Evolutionary conservation across 306 rosid species (phyloP), one percentile per base, ranked within the genome.

Genomic region (Vachellia pachyceras): DNA sequence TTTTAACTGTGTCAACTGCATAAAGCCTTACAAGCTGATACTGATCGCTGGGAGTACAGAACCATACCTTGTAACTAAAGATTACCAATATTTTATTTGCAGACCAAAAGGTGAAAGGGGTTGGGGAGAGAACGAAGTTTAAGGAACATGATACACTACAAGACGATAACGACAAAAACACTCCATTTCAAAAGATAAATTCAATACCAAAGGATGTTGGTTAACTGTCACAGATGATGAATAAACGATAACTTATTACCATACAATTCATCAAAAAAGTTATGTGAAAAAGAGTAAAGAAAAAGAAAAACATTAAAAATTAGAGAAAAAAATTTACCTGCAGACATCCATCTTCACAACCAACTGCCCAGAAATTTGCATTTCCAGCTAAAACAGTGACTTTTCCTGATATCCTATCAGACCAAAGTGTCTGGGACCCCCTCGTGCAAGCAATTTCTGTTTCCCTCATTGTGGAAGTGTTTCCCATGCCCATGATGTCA

Each of bases 311-410:
- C 15, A 33, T 69, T 68, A 29, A 77, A 29, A 67, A 63, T 50
- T 41, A 60, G 10, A n/a, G n/a, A 61, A 76, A 63, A 25, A 75
- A 40, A 52, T 45, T 75, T 85, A 93, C 99, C 98, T 91, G 99
- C 49, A 95, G 72, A 90, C 94, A 90, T 82, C 99, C 99, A 90
- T 95, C 99, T 74, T 93, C 98, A 89, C 97, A 93, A 69, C 99
- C 99, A 76, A 93, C 97, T 29, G 96, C 96, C 99, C 98, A 95
- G 79, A 95, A 93, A 82, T 95, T 95, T 50, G 89, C 85, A 81
- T 95, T 93, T 80, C 99, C 99, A 70, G 97, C 98, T 82, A 95
- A 87, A 81, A 95, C 99, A 50, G 94, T 91, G 90, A 95, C 97
- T 82, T 93, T 93, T 77, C 93, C 99, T 3, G 93, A 86, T 71